Evolutionary conservation across 78 protist genomes (phyloP).

Genomic region (Dictyostelium intermedium): DNA sequence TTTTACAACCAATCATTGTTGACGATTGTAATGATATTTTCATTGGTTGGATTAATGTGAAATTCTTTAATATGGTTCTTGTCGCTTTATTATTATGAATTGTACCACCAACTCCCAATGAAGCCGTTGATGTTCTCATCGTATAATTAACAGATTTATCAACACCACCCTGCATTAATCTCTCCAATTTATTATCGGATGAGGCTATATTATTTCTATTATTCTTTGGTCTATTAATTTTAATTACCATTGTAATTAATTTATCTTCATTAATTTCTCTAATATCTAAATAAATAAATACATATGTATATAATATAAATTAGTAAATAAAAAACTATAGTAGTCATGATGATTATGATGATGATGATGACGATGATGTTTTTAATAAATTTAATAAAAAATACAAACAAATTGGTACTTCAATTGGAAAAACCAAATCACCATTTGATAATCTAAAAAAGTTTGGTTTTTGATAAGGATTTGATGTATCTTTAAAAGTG

Average conservation of each 20-base stretch:
- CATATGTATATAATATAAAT: not conserved
- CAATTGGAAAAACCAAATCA: slow-evolving; percentile 66
- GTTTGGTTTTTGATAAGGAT: slow-evolving; percentile 58
- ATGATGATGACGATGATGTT: too few species aligned
- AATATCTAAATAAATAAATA: slow-evolving; percentile 7
- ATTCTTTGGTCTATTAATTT: slow-evolving; percentile 42
- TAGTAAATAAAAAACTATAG: not conserved
- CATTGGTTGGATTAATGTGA: slow-evolving; percentile 54
- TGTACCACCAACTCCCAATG: not conserved
- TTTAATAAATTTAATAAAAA: too few species aligned
- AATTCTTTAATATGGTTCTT: slow-evolving; percentile 17
- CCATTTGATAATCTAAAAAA: slow-evolving; percentile 75
- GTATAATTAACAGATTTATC: not conserved
- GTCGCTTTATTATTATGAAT: not conserved
- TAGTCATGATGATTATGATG: too few species aligned
- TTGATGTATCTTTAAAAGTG: slow-evolving; percentile 28
- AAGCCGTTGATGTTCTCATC: not conserved
- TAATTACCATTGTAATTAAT: slow-evolving; percentile 35
- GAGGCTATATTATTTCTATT: not conserved
- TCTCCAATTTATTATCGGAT: slow-evolving; percentile 33
- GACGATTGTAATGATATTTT: not conserved
- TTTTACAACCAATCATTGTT: not conserved
- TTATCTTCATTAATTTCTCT: slow-evolving; percentile 74
- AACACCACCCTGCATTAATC: not conserved
- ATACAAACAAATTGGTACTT: slow-evolving; percentile 65